Conservation (phyloP, 208 protist genomes). For the Polymyxa betae region DNA sequence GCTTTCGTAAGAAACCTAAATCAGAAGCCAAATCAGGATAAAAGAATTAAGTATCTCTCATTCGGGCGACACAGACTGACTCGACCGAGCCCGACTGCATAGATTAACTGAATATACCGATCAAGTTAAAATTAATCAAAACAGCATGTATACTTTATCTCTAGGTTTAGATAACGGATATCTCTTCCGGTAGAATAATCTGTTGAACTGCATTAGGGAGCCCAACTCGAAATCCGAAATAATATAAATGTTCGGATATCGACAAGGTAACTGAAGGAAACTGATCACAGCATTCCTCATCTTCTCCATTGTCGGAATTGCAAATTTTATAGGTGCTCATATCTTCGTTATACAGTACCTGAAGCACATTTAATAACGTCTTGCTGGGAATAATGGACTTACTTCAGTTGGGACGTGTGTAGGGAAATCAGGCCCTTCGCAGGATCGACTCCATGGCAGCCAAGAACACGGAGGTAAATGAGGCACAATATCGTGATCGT, state of each 20-base stretch:
- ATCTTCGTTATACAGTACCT: conserved; percentile 26
- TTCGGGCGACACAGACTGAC: too few species aligned
- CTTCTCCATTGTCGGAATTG: background rate
- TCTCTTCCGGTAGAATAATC: too few species aligned
- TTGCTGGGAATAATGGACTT: background rate
- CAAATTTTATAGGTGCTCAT: conserved; percentile 4
- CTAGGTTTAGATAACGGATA: too few species aligned
- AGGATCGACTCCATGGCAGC: background rate
- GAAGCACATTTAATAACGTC: background rate
- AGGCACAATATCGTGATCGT: conserved; percentile 51
- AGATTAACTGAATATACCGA: too few species aligned
- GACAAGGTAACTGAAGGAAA: background rate
- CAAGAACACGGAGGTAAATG: conserved; percentile 22
- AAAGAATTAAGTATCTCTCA: too few species aligned
- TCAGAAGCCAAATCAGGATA: too few species aligned
- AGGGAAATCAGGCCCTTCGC: background rate
- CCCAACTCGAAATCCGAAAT: too few species aligned
- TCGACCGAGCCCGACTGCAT: too few species aligned
- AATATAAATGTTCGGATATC: background rate
- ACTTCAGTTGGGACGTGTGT: background rate
- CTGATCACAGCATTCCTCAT: background rate
- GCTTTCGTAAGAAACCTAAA: too few species aligned
- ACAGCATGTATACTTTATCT: too few species aligned
- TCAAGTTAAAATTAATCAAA: too few species aligned
- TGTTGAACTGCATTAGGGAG: too few species aligned